Base-by-base conservation (phyloP, 1,284 basidiomycete genomes). In the Ganoderma lucidum region DNA sequence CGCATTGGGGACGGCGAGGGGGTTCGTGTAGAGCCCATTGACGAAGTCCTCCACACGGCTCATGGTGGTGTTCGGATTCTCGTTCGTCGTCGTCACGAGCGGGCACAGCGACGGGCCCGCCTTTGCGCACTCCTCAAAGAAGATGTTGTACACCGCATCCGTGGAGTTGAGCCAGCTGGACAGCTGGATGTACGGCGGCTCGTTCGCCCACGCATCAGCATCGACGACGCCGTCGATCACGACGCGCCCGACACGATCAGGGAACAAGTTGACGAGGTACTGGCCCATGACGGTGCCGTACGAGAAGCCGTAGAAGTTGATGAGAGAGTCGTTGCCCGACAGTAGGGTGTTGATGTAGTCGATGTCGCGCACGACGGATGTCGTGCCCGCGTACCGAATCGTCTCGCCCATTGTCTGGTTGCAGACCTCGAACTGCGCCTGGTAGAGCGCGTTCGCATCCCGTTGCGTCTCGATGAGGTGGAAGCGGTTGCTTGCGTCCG, bases 331-430 rank as follows among this genome's bases (percentile, higher is more conserved):
- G 23, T 81, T 71, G 1, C 84, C 84, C 15, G 83, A 83, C 3
- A 85, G 75, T 0, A 78, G 70, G n/a, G 70, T 75, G 0, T 79
- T 78, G 73, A 85, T 83, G 67, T 79, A 81, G 69, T 83, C 83
- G 44, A 85, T 80, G 73, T 85, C 84, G 53, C 82, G 76, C 2
- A 80, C 82, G 37, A 85, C 84, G 4, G 78, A 82, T 42, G 78
- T 78, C 0, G 84, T 85, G 6, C 83, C 83, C 82, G 85, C 83
- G 71, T 84, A 84, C 62, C 73, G 76, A 35, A 85, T 73, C 58
- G 79, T 77, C 15, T 83, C 81, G 23, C 83, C 83, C 81, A 84
- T 81, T 32, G 73, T 78, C 71, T 81, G 74, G 3, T 68, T 76
- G 63, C 84, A 86, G 3, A 83, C 64, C 55, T 76, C 75, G 28